Evolutionary conservation across 2,329 filamentous ascomycete genomes (phyloP), one percentile per base, ranked within the genome.

Genomic region (Clathrospora elynae): DNA sequence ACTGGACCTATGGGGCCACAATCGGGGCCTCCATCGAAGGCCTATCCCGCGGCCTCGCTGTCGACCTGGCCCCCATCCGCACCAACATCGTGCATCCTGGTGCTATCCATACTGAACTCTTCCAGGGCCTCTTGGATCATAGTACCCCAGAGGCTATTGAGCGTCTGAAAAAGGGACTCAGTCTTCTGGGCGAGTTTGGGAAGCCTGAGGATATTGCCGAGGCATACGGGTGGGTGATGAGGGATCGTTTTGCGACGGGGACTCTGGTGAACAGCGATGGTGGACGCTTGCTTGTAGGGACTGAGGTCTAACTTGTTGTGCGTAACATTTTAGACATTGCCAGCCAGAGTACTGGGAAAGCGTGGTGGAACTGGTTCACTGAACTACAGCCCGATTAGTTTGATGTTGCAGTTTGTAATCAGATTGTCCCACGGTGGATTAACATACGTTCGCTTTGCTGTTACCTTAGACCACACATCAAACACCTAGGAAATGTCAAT

Each of bases 151-250:
- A 56, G 18, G 48, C 18, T 2, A 12, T 53, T 9, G 49, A 57
- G 13, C 44, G 48, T 24, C 46, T 58, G 16, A 55, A 33, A 49
- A 42, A 32, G 36, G 32, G 47, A 22, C 52, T 47, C 3, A 62
- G 53, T 14, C 41, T 71, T 33, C 53, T 53, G 24, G 46, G 43
- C 3, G 42, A 42, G 6, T 48, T 66, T 28, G 67, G 64, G 2
- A 42, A 49, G 19, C 59, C 61, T 4, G 56, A 57, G 40, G 73
- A 76, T 56, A 55, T 71, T 39, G 73, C 73, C 1, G 73, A 77
- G 61, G 66, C 68, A 13, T 76, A 75, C 66, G 52, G 71, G 3
- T 75, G 70, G 53, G 31, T 70, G 7, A 76, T 77, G 73, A 70
- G 66, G 49, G 73, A 75, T 59, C 36, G 52, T 23, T 73, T 70